Evolutionary conservation across 768 basidiomycete species (phyloP), one percentile per base, ranked within the genome.

Genomic region (Krasilnikovozyma curviuscula): DNA sequence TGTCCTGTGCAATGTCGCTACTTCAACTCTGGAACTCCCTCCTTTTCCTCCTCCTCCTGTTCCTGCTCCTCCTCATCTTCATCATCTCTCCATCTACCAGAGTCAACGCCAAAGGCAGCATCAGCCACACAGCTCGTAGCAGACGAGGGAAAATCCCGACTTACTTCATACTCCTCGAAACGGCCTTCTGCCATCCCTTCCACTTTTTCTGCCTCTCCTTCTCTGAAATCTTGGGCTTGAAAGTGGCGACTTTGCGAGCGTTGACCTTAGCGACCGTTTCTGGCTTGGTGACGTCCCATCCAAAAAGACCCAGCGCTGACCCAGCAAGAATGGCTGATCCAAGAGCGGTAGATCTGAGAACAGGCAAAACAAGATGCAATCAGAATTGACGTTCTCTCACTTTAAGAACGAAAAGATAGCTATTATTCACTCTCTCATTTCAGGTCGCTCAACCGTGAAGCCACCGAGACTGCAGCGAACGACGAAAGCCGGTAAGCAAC

Each of bases 261-360:
- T 97, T 97, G 32, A 95, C 50, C 55, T 82, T 74, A 9, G 66
- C 64, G 12, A 98, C 71, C 18, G 88, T 83, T 63, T 83, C 78
- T 0, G 89, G 88, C 30, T 76, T 73, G 39, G 66, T 69, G 45
- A 97, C 66, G 64, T 97, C 78, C 93, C 93, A 97, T 40, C 86
- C 91, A 58, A 83, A 89, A 21, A 95, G 69, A 6, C 72, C 68
- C 42, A 97, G 72, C 2, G 93, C 86, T 31, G 81, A 74, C 24
- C 83, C 93, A 14, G 93, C 93, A 27, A 93, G 76, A 46, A 98
- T 69, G 21, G 93, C 93, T 8, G 88, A 84, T 18, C 93, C 93
- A 41, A 98, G 71, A 2, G 93, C 93, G 14, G 93, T 98, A 2
- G 84, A 89, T 64, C 83, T 85, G 55, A n/a, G 18, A 28, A 4